Base-by-base conservation (phyloP, 345 rosid species). In the Citrus inodora region DNA sequence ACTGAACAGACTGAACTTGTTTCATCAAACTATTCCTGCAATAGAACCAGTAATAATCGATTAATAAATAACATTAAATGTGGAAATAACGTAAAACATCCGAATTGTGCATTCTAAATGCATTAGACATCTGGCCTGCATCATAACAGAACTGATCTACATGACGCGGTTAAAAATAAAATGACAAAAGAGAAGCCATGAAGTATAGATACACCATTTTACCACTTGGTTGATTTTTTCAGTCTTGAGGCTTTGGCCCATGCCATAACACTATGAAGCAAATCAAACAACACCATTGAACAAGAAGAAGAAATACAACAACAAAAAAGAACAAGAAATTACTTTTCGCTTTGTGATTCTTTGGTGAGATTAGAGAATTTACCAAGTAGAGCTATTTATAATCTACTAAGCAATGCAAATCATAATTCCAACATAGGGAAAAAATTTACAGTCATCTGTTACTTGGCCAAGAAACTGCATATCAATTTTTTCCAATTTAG, bases 21-120 rank as follows among this genome's bases (percentile, higher is more conserved):
- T 76, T 48, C 19, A 76, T 40, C 66, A 78, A 32, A 9, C 24
- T 62, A 70, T 86, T 85, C 78, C 87, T 86, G 74, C 77, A 85
- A 48, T 71, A 10, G 46, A 33, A 27, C 46, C 25, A 30, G 25
- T 19, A 32, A 17, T 32, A 38, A 63, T 63, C 22, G 21, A 22
- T 28, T 6, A 17, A 62, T 28, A 11, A 1, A 28, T 63, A 17
- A 28, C 35, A 63, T 30, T 14, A 7, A 53, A 53, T 17, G 22
- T 53, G 58, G 51, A 46, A 46, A 11, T 3, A 42, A 42, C 48
- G 3, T 42, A 46, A 42, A 46, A 46, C 51, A 11, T 46, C 51
- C 48, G 48, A 42, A 1, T 4, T 46, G 4, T 46, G 16, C 51
- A 11, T 46, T 13, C 17, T 46, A 46, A 2, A 46, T 11, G 3